phyloP scores from a whole-genome alignment of 495 filamentous ascomycete species.

The Margaritispora aquatica region DNA sequence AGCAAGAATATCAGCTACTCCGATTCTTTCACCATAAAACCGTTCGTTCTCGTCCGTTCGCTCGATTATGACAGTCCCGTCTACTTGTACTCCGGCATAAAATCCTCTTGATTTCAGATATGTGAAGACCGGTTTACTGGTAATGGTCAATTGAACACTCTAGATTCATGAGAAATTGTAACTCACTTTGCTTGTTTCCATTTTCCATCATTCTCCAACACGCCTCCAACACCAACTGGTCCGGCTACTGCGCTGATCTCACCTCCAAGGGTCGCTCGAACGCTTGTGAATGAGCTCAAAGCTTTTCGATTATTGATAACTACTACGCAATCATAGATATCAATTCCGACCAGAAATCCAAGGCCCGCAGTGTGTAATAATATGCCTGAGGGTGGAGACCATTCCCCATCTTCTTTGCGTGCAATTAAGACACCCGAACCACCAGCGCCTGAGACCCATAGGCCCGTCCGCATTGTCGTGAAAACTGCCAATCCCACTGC shows the following conservation, averaged over 20 bases:
- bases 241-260: constrained; percentile 74
- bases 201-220: constrained; percentile 62
- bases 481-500: constrained; percentile 87
- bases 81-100: constrained; percentile 73
- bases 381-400: constrained; percentile 85
- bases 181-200: constrained; percentile 29
- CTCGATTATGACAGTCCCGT: constrained; percentile 81
- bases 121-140: constrained; percentile 63
- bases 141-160: background rate
- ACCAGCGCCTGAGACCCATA: constrained; percentile 86
- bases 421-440: constrained; percentile 78
- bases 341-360: constrained; percentile 84
- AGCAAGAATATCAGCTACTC: constrained; percentile 73
- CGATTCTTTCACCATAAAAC: constrained; percentile 70
- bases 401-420: constrained; percentile 73
- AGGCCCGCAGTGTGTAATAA: constrained; percentile 80
- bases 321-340: constrained; percentile 89
- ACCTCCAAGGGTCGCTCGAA: constrained; percentile 70
- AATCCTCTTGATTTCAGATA: constrained; percentile 86
- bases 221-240: constrained; percentile 67
- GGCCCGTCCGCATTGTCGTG: constrained; percentile 85
- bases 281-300: constrained; percentile 70
- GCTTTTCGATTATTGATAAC: constrained; percentile 81
- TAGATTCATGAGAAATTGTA: background rate
- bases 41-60: constrained; percentile 83